phyloP scores from a whole-genome alignment of 139 green algal species.

The Coelastrella sp. region DNA sequence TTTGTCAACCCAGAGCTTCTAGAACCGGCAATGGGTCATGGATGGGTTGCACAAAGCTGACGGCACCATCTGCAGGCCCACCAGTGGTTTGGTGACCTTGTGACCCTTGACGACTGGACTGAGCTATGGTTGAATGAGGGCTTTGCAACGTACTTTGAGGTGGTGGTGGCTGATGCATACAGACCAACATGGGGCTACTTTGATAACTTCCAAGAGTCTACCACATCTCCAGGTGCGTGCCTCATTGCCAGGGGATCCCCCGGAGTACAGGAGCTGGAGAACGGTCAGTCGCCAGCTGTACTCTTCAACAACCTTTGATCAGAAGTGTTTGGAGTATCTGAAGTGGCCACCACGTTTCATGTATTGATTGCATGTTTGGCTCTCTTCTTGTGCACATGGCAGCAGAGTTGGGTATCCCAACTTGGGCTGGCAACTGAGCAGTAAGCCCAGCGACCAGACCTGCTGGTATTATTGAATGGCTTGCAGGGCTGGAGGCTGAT shows the following conservation, averaged over 20 bases:
- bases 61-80: slow-evolving; percentile 62
- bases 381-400: too few species aligned
- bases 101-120: slow-evolving; percentile 87
- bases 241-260: too few species aligned
- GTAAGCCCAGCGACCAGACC: too few species aligned
- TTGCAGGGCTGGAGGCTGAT: slow-evolving; percentile 54
- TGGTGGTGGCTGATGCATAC: slow-evolving; percentile 63
- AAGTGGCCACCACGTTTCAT: background rate
- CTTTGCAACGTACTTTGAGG: slow-evolving; percentile 89
- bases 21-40: too few species aligned
- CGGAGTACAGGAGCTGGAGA: background rate
- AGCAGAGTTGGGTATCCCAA: too few species aligned
- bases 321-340: too few species aligned
- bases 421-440: too few species aligned
- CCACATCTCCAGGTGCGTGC: slow-evolving; percentile 18
- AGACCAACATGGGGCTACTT: slow-evolving; percentile 54
- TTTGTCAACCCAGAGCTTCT: too few species aligned
- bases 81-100: slow-evolving; percentile 84
- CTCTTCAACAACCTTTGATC: background rate
- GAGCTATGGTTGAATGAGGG: slow-evolving; percentile 97
- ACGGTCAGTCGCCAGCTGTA: background rate
- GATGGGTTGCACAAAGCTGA: background rate
- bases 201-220: background rate
- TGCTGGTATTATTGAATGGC: too few species aligned
- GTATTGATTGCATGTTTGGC: too few species aligned